Evolutionary conservation across 2,329 filamentous ascomycete species (phyloP).

Genomic region (Cladophialophora psammophila): DNA sequence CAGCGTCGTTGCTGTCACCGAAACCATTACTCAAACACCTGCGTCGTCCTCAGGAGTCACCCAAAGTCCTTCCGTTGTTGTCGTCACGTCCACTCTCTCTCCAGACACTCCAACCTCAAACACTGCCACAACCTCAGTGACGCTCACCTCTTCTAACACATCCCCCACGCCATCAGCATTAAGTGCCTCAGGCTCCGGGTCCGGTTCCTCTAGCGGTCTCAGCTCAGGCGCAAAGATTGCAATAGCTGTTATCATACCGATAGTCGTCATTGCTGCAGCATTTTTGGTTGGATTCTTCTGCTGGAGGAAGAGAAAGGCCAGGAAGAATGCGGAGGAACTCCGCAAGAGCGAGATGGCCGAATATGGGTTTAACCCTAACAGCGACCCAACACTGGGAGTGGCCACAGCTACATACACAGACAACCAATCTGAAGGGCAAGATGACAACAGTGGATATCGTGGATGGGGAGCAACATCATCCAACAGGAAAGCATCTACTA

Average conservation of each 20-base stretch:
- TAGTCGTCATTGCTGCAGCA: constrained; percentile 77
- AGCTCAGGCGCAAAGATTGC: constrained; percentile 74
- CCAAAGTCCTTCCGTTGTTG: constrained; percentile 37
- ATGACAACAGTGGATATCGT: constrained; percentile 84
- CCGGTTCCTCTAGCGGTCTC: constrained; percentile 46
- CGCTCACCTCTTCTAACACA: constrained; percentile 36
- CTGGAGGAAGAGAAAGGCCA: constrained; percentile 87
- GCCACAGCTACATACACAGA: constrained; percentile 58
- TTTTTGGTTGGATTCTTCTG: constrained; percentile 61
- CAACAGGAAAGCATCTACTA: constrained; percentile 86
- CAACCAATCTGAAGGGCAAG: constrained; percentile 75
- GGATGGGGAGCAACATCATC: constrained; percentile 88
- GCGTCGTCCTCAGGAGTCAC: constrained; percentile 31
- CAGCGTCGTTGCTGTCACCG: constrained; percentile 38
- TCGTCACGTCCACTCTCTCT: constrained; percentile 43
- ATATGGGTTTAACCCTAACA: constrained; percentile 97
- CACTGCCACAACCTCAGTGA: constrained; percentile 32
- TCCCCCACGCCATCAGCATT: constrained; percentile 40
- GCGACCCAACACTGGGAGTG: constrained; percentile 77
- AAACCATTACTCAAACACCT: constrained; percentile 37
- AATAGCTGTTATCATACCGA: constrained; percentile 91
- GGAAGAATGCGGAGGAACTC: constrained; percentile 83
- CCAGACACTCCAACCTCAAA: constrained; percentile 43
- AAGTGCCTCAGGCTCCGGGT: constrained; percentile 28
- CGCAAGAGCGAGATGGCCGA: constrained; percentile 96